Percentiles rank a stretch among this genome's conserved stretches.
Conservation (phyloP, 768 basidiomycete genomes). For the Tylopilus sp. region DNA sequence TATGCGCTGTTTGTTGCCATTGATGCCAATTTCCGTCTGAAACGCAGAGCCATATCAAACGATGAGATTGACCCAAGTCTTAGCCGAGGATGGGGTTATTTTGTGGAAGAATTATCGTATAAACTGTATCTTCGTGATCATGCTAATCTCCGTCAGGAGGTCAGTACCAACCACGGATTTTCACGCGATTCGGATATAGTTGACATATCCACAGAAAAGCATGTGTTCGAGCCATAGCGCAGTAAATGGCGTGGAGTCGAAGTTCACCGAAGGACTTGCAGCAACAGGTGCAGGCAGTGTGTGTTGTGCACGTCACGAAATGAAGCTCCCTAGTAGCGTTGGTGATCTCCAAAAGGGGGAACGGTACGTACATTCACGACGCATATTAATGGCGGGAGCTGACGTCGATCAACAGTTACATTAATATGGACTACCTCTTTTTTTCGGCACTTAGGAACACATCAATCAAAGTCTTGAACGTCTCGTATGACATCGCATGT, state of each 20-base stretch:
- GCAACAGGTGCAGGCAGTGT: not conserved
- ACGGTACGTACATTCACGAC: not conserved
- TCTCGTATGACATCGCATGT: constrained; percentile 19
- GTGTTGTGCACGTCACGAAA: not conserved
- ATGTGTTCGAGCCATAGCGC: not conserved
- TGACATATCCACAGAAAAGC: not conserved
- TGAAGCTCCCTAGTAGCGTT: not conserved
- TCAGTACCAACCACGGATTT: not conserved
- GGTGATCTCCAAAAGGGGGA: not conserved
- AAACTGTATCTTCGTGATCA: not conserved
- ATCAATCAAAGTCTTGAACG: not conserved
- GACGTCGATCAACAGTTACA: too few species aligned
- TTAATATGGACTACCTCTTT: not conserved
- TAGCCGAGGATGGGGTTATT: not conserved
- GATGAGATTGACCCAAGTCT: not conserved
- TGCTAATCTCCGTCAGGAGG: not conserved
- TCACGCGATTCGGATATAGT: not conserved
- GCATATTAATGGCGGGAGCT: not conserved
- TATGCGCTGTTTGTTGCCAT: not conserved
- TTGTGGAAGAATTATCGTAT: not conserved
- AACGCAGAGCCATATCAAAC: not conserved
- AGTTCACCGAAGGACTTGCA: not conserved
- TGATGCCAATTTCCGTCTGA: not conserved
- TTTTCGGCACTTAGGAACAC: not conserved
- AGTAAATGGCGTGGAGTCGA: not conserved